Evolutionary conservation across 2,329 filamentous ascomycete genomes (phyloP).

Genomic region (Cryoendolithus antarcticus): DNA sequence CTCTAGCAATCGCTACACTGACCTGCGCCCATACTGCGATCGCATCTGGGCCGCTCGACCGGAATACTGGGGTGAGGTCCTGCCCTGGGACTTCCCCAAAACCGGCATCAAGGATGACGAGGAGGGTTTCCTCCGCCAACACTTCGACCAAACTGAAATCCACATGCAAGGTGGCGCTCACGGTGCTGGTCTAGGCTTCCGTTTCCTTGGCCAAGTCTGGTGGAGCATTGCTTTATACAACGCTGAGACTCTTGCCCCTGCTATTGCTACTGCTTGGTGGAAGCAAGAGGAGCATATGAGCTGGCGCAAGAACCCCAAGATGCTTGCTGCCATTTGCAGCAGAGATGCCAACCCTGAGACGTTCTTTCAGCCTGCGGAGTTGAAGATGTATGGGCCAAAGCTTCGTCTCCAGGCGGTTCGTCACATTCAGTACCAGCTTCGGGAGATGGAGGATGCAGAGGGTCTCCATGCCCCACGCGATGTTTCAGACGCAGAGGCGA

Average conservation of each 20-base stretch:
- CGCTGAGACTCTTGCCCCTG: constrained; percentile 13
- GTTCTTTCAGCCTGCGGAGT: constrained; percentile 13
- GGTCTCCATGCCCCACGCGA: no score
- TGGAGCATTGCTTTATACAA: constrained; percentile 22
- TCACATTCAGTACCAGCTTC: constrained; percentile 6
- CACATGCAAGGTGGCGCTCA: constrained; percentile 16
- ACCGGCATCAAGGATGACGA: constrained; percentile 16
- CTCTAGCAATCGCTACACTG: constrained; percentile 17
- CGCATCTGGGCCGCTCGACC: constrained; percentile 14
- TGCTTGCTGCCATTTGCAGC: constrained; percentile 11
- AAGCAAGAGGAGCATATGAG: constrained; percentile 10
- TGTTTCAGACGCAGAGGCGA: no score
- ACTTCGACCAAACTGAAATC: constrained; percentile 17
- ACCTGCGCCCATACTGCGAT: constrained; percentile 19
- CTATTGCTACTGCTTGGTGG: constrained; percentile 14
- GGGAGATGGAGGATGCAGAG: no score
- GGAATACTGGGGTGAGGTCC: constrained; percentile 16
- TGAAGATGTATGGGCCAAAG: constrained; percentile 7
- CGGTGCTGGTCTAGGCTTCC: constrained; percentile 12
- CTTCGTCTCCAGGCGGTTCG: constrained; percentile 7
- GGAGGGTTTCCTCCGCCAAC: constrained; percentile 18
- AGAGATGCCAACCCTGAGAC: constrained; percentile 10
- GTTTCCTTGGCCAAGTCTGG: constrained; percentile 25
- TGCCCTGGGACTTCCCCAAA: constrained; percentile 23
- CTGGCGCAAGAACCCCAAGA: constrained; percentile 11